phyloP scores from a whole-genome alignment of 352 stramenopile species.

The Globisporangium rhizosaccharum region DNA sequence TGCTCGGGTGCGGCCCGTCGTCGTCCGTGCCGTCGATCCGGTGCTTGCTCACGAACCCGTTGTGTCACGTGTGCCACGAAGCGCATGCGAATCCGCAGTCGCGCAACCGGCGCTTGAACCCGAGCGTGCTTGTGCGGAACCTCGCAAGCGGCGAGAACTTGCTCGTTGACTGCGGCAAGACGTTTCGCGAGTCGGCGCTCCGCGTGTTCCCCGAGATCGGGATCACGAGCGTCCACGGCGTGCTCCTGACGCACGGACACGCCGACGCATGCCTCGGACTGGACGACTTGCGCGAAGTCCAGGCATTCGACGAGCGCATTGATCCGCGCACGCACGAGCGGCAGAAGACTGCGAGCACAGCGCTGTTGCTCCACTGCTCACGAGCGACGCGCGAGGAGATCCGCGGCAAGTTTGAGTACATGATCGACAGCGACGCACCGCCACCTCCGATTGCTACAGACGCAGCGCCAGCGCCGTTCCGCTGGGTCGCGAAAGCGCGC shows the following conservation, averaged over 20 bases:
- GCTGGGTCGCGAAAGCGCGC: slow-evolving; percentile 78
- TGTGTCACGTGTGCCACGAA: slow-evolving; percentile 61
- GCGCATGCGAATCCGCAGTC: slow-evolving; percentile 60
- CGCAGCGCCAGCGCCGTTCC: slow-evolving; percentile 24
- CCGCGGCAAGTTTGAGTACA: slow-evolving; percentile 71
- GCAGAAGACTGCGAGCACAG: slow-evolving; percentile 46
- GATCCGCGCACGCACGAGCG: slow-evolving; percentile 54
- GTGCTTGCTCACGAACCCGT: slow-evolving; percentile 47
- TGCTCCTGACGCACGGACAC: slow-evolving; percentile 85
- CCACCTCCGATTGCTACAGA: neutral
- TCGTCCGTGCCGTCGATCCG: slow-evolving; percentile 76
- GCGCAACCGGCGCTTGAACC: slow-evolving; percentile 77
- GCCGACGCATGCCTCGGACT: slow-evolving; percentile 79
- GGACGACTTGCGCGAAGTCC: slow-evolving; percentile 82
- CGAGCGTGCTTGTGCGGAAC: slow-evolving; percentile 70
- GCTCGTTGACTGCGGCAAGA: slow-evolving; percentile 87
- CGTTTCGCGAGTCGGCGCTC: slow-evolving; percentile 76
- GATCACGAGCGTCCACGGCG: slow-evolving; percentile 47
- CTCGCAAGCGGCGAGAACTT: slow-evolving; percentile 37
- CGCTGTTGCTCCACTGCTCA: slow-evolving; percentile 62
- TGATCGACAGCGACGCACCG: slow-evolving; percentile 45
- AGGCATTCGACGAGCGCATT: slow-evolving; percentile 43
- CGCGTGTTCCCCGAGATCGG: slow-evolving; percentile 53
- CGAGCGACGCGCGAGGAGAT: slow-evolving; percentile 49
- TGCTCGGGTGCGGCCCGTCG: slow-evolving; percentile 80